Evolutionary conservation across 176 grass and related monocot species (phyloP).

Genomic region (Triticum dicoccoides): DNA sequence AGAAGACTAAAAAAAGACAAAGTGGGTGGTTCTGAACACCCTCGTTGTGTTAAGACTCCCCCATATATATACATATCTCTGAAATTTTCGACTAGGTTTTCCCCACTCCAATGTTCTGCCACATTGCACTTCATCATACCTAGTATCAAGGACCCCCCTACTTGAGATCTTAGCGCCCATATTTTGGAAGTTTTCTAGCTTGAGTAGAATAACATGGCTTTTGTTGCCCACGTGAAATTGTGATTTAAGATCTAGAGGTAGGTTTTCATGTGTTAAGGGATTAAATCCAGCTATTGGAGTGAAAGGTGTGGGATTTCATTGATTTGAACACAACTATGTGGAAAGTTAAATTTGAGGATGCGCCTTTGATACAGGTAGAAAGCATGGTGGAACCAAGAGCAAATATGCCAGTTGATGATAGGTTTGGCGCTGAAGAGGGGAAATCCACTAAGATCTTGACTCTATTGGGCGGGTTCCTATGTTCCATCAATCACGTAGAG

Average conservation of each 20-base stretch:
- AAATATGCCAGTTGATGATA: background rate
- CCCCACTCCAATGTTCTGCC: too few relatives aligned
- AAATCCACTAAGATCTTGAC: background rate
- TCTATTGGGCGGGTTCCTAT: too few relatives aligned
- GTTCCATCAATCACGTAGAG: background rate
- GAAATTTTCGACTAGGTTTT: too few relatives aligned
- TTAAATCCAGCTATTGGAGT: background rate
- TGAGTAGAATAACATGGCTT: too few relatives aligned
- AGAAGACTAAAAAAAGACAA: too few relatives aligned
- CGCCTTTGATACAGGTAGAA: background rate
- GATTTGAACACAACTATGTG: background rate
- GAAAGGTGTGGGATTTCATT: background rate
- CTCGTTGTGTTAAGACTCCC: too few relatives aligned
- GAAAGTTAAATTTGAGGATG: background rate
- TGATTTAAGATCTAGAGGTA: background rate
- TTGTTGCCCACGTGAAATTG: background rate
- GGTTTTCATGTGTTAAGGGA: background rate
- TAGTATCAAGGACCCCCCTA: too few relatives aligned
- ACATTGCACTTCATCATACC: too few relatives aligned
- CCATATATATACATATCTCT: too few relatives aligned
- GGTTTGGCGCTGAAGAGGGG: background rate
- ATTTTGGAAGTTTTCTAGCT: too few relatives aligned
- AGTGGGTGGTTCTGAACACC: too few relatives aligned
- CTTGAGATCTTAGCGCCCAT: too few relatives aligned
- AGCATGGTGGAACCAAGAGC: background rate